phyloP scores from a whole-genome alignment of 31 red algal species.

The Bonnemaisonia californica region DNA sequence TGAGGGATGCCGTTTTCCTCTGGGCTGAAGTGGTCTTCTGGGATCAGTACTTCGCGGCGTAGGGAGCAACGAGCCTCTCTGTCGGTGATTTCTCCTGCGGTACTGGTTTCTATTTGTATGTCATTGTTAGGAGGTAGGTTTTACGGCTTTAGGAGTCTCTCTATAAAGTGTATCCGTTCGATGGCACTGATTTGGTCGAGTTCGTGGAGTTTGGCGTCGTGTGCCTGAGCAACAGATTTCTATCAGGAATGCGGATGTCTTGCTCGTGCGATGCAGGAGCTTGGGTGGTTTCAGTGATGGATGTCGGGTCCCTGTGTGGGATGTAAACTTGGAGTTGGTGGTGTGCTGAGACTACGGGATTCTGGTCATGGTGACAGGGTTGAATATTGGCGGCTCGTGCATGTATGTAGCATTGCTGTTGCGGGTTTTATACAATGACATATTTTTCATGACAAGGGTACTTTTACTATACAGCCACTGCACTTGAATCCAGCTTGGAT shows the following conservation, averaged over 20 bases:
- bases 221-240: conserved; percentile 4
- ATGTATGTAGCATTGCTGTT: too few species aligned
- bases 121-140: conserved; percentile 19
- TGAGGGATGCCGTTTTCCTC: neutral
- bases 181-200: conserved; percentile 17
- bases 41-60: conserved; percentile 22
- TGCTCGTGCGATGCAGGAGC: neutral
- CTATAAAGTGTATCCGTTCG: neutral
- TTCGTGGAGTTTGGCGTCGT: conserved; percentile 32
- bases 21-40: conserved; percentile 25
- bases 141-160: neutral
- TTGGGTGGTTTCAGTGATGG: neutral
- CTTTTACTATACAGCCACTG: too few species aligned
- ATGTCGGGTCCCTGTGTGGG: neutral
- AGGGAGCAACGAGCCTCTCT: conserved; percentile 7
- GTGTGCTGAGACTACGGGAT: too few species aligned
- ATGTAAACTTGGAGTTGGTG: too few species aligned
- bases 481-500: too few species aligned
- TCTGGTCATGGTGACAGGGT: too few species aligned
- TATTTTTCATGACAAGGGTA: too few species aligned
- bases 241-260: conserved; percentile 5
- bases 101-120: conserved; percentile 23
- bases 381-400: too few species aligned
- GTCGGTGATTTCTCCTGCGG: neutral
- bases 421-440: too few species aligned